phyloP scores from a whole-genome alignment of 768 basidiomycete genomes.

The Pulveroboletus sp. region DNA sequence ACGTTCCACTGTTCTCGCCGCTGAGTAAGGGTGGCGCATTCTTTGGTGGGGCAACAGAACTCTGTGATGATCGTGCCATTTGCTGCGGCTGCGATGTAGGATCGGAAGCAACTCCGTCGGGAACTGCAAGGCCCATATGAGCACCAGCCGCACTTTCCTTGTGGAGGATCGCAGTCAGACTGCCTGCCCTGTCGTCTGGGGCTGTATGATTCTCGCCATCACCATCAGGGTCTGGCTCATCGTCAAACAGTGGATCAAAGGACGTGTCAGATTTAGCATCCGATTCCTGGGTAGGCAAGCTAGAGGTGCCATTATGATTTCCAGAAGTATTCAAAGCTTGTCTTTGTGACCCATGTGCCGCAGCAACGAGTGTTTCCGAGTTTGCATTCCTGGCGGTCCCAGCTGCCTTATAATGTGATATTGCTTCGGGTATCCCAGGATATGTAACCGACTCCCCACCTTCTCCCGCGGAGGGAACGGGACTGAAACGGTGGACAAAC shows the following conservation, averaged over 20 bases:
- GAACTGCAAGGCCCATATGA: slow-evolving; percentile 26
- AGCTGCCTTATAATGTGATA: slow-evolving; percentile 10
- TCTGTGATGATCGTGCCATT: slow-evolving; percentile 27
- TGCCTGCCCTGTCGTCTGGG: slow-evolving; percentile 16
- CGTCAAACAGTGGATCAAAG: slow-evolving; percentile 89
- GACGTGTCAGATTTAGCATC: slow-evolving; percentile 79
- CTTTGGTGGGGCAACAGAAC: slow-evolving; percentile 56
- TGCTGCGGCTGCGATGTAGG: slow-evolving; percentile 20
- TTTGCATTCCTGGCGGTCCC: slow-evolving; percentile 18
- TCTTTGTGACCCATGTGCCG: slow-evolving; percentile 14
- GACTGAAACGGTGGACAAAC: slow-evolving; percentile 30
- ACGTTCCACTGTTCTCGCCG: slow-evolving; percentile 52
- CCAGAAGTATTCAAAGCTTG: slow-evolving; percentile 17
- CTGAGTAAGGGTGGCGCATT: slow-evolving; percentile 77
- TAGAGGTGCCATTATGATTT: slow-evolving; percentile 25
- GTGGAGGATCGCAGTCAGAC: slow-evolving; percentile 12
- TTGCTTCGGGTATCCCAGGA: slow-evolving; percentile 8
- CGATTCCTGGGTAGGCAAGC: slow-evolving; percentile 33
- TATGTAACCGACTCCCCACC: slow-evolving; percentile 19
- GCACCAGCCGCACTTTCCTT: slow-evolving; percentile 11
- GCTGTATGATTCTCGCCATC: slow-evolving; percentile 30
- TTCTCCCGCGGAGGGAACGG: slow-evolving; percentile 25
- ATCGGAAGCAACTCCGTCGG: slow-evolving; percentile 26
- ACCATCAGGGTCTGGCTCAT: slow-evolving; percentile 68
- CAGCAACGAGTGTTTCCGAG: slow-evolving; percentile 20